Evolutionary conservation across 108 stramenopile genomes (phyloP).

Genomic region (Pseudonitzschia multiseries): DNA sequence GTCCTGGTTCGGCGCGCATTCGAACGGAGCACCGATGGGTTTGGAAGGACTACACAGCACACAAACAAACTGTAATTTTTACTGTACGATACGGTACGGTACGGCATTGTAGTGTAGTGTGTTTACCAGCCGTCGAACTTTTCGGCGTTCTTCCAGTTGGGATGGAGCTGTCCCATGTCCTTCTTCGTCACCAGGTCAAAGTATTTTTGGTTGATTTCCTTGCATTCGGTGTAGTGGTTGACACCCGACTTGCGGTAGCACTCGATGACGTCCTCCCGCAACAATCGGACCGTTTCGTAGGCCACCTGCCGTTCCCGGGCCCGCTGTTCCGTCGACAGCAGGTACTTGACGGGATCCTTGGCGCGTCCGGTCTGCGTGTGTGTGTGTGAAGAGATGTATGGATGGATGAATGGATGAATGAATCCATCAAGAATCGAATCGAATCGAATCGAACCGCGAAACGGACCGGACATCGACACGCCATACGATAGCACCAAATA

Average conservation of each 20-base stretch:
- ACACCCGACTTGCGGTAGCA: constrained; percentile 87
- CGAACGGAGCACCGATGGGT: too few relatives aligned
- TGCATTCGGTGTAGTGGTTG: constrained; percentile 89
- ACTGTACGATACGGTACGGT: too few relatives aligned
- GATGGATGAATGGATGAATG: too few relatives aligned
- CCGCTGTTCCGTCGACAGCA: constrained; percentile 83
- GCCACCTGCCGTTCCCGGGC: constrained; percentile 89
- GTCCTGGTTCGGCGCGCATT: too few relatives aligned
- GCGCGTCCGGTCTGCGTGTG: constrained; percentile 59
- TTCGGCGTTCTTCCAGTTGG: constrained; percentile 61
- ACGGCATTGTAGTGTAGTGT: too few relatives aligned
- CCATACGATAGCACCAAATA: too few relatives aligned
- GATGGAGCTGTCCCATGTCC: constrained; percentile 84
- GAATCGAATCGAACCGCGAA: too few relatives aligned
- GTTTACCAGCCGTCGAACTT: constrained; percentile 69
- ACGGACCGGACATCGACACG: too few relatives aligned
- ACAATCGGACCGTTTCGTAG: constrained; percentile 76
- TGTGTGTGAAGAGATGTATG: too few relatives aligned
- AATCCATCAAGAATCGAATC: too few relatives aligned
- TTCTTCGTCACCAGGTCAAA: constrained; percentile 67
- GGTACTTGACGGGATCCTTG: constrained; percentile 79
- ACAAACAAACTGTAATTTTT: too few relatives aligned
- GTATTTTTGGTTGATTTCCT: constrained; percentile 60
- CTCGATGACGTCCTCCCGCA: constrained; percentile 82
- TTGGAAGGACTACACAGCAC: too few relatives aligned